Percentiles rank a stretch among this genome's conserved stretches.
Conservation (phyloP, 352 stramenopile genomes). For the Phytopythium helicoides region DNA sequence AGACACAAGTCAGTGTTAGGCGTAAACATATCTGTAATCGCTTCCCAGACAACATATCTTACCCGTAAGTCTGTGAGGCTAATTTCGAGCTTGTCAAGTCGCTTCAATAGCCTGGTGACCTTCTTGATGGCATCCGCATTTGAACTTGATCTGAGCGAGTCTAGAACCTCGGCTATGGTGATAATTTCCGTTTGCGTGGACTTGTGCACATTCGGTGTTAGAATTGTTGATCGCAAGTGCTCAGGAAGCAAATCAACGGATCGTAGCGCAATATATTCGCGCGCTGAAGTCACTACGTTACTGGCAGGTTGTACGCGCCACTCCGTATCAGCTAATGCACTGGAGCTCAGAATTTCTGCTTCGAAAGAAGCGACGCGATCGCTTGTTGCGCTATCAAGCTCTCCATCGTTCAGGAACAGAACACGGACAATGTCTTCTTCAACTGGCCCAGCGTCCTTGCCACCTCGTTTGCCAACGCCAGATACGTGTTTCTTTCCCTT, state of each 20-base stretch:
- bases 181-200: constrained; percentile 76
- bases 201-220: constrained; percentile 79
- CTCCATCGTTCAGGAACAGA: constrained; percentile 77
- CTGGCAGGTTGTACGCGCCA: constrained; percentile 76
- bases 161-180: constrained; percentile 56
- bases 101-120: constrained; percentile 63
- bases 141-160: constrained; percentile 40
- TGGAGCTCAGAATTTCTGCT: constrained; percentile 60
- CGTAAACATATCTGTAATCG: too few relatives aligned
- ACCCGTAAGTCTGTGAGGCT: constrained; percentile 79
- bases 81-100: constrained; percentile 68
- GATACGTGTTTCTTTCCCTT: constrained; percentile 28
- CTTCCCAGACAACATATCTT: constrained; percentile 9
- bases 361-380: constrained; percentile 57
- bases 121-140: constrained; percentile 23
- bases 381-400: constrained; percentile 66
- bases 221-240: constrained; percentile 73
- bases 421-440: constrained; percentile 72
- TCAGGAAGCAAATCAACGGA: constrained; percentile 84
- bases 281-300: constrained; percentile 76
- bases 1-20: too few relatives aligned
- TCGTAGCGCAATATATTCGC: constrained; percentile 80
- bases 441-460: constrained; percentile 9
- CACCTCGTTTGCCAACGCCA: not conserved
- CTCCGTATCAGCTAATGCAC: constrained; percentile 63